Evolutionary conservation across 306 rosid genomes (phyloP).

Genomic region (Hippophae tibetana): DNA sequence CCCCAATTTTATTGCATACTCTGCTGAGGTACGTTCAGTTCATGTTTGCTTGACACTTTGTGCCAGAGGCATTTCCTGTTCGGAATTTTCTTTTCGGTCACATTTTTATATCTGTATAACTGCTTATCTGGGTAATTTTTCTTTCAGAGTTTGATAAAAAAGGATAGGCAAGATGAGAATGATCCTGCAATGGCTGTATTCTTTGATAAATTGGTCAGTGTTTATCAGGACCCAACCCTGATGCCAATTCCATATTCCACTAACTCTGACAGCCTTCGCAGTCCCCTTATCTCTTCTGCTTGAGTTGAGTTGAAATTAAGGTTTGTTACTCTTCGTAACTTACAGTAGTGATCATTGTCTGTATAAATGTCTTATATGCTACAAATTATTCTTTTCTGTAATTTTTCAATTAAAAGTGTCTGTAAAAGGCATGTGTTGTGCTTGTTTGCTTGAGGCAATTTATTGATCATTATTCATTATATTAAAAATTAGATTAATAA

Average conservation of each 20-base stretch:
- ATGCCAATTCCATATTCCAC: slow-evolving; percentile 42
- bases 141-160: slow-evolving; percentile 71
- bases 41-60: no score
- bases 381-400: no score
- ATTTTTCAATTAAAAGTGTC: no score
- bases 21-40: slow-evolving; percentile 60
- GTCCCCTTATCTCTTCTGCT: slow-evolving; percentile 46
- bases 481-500: no score
- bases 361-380: no score
- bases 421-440: no score
- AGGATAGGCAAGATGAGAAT: slow-evolving; percentile 61
- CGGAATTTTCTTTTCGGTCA: not conserved
- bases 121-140: slow-evolving; percentile 11
- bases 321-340: not conserved
- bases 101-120: slow-evolving; percentile 6
- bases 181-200: slow-evolving; percentile 50
- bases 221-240: slow-evolving; percentile 74
- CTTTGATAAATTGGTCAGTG: slow-evolving; percentile 38
- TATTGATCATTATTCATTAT: no score
- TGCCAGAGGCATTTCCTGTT: no score
- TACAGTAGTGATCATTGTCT: no score
- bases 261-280: slow-evolving; percentile 29
- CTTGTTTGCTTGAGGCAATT: no score
- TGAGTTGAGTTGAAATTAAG: slow-evolving; percentile 10
- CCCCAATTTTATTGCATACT: slow-evolving; percentile 59